These are phyloP conservation scores for Endoconidiophora polonica DNA, from an alignment of 2,329 filamentous ascomycete genomes.

Conservation along the genomic window DNA sequence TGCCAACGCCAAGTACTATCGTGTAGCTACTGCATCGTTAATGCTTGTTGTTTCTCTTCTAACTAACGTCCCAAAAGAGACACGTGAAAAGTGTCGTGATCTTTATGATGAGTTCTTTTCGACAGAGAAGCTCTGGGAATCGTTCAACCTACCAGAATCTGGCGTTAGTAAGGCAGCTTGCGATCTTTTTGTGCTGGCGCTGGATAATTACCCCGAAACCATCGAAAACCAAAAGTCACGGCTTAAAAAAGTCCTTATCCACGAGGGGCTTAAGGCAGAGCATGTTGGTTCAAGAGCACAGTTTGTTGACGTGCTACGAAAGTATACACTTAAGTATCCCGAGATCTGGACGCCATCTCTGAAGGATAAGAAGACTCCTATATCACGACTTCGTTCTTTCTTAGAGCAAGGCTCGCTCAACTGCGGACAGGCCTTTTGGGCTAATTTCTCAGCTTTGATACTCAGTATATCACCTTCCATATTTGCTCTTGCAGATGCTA, in stretches of 20 bases:
- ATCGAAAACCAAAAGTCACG: conserved; percentile 32
- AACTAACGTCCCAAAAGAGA: conserved; percentile 30
- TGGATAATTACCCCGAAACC: conserved; percentile 29
- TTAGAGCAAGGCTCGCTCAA: conserved; percentile 72
- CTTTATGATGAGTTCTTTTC: conserved; percentile 51
- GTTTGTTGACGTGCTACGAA: conserved; percentile 49
- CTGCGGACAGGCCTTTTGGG: conserved; percentile 59
- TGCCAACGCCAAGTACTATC: conserved; percentile 66
- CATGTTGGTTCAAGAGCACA: conserved; percentile 52
- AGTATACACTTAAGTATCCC: conserved; percentile 47
- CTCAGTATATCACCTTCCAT: conserved; percentile 36
- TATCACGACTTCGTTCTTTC: conserved; percentile 48
- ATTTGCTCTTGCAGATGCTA: conserved; percentile 31
- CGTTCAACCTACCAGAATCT: conserved; percentile 45
- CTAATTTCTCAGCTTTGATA: conserved; percentile 45
- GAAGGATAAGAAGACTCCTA: conserved; percentile 34
- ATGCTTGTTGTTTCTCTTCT: conserved; percentile 38
- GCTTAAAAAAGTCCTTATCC: conserved; percentile 46
- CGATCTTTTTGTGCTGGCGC: conserved; percentile 32
- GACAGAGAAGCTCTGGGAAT: conserved; percentile 49
- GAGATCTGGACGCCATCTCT: conserved; percentile 44
- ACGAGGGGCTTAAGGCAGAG: conserved; percentile 53
- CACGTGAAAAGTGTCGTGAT: conserved; percentile 38
- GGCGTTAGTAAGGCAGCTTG: conserved; percentile 34
- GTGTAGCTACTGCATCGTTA: conserved; percentile 46